Evolutionary conservation across 495 filamentous ascomycete genomes (phyloP), one percentile per base, ranked within the genome.

Genomic region (Daldinia concentrica): DNA sequence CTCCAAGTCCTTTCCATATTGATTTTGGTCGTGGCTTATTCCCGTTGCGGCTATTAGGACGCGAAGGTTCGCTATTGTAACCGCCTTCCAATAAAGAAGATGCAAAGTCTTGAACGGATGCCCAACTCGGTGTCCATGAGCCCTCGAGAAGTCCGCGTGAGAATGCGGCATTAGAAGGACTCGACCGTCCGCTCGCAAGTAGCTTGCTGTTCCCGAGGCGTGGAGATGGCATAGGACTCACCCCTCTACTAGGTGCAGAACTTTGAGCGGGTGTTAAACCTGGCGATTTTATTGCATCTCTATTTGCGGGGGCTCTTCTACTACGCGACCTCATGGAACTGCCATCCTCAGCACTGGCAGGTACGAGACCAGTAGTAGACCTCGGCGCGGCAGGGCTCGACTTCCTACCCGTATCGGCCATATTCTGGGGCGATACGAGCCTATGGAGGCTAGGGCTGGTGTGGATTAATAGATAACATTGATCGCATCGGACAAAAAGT

Each of bases 41-140:
- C 34, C 72, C 73, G 17, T 68, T 71, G 48, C 78, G 75, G 66
- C 77, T 79, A 52, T 72, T 67, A n/a, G 76, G 72, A 39, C 69
- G 73, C 17, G 76, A 78, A 8, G 75, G 62, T 39, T 79, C 79
- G 29, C 74, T 79, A 26, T 45, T 71, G 37, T 76, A 74, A 26
- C 77, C 77, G 43, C 78, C 79, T 12, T 76, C 73, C 17, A 85
- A 68, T 8, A 84, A 62, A 26, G 83, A 83, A 19, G 80, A 77
- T 4, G 83, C 80, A 26, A 85, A 77, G 29, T 78, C 81, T 43
- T 80, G 77, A 0, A 85, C 77, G 8, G 82, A 80, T 1, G 82
- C 75, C 83, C 83, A 85, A 64, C 78, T 83, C 6, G 82, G 78
- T 1, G 79, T 60, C 82, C 82, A 85, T 6, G 81, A 81, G 8